A percentile compares a stretch with the other conserved stretches of the same genome.
Evolutionary conservation across 2,329 filamentous ascomycete species (phyloP).

Genomic region (Piedraia hortae): DNA sequence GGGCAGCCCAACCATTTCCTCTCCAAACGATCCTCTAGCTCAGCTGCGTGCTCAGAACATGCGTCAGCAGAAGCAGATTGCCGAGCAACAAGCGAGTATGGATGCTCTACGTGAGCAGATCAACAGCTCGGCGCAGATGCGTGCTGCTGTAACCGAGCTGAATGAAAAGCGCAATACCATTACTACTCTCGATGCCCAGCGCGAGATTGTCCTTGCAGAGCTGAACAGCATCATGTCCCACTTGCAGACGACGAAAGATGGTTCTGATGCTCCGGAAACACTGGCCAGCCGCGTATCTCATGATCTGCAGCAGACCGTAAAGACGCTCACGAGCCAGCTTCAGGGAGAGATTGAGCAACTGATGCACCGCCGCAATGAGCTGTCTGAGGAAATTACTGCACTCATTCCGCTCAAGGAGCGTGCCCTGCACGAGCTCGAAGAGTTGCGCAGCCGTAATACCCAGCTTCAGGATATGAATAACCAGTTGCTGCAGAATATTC

Average conservation of each 20-base stretch:
- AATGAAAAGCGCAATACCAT: slow-evolving; percentile 89
- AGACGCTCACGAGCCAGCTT: slow-evolving; percentile 56
- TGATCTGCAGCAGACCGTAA: slow-evolving; percentile 33
- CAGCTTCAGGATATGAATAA: slow-evolving; percentile 91
- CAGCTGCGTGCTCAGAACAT: slow-evolving; percentile 31
- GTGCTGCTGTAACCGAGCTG: slow-evolving; percentile 62
- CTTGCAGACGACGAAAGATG: slow-evolving; percentile 62
- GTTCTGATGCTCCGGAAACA: slow-evolving; percentile 53
- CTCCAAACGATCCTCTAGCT: slow-evolving; percentile 22
- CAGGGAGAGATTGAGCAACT: slow-evolving; percentile 54
- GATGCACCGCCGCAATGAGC: slow-evolving; percentile 58
- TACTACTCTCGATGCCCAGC: slow-evolving; percentile 75
- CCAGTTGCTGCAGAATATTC: slow-evolving; percentile 77
- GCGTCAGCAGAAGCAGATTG: slow-evolving; percentile 56
- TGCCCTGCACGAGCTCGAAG: slow-evolving; percentile 83
- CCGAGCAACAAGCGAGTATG: slow-evolving; percentile 65
- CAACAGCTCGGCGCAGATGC: slow-evolving; percentile 32
- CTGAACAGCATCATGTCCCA: slow-evolving; percentile 73
- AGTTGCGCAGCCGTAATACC: slow-evolving; percentile 76
- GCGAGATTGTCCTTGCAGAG: slow-evolving; percentile 83
- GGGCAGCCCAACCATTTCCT: slow-evolving; percentile 17
- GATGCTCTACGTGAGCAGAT: slow-evolving; percentile 24
- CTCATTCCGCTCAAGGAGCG: slow-evolving; percentile 71
- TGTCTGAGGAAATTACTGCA: slow-evolving; percentile 62
- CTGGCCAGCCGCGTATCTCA: slow-evolving; percentile 33